Evolutionary conservation across 805 yeast species (phyloP).

Genomic region (Komagataella kurtzmanii): DNA sequence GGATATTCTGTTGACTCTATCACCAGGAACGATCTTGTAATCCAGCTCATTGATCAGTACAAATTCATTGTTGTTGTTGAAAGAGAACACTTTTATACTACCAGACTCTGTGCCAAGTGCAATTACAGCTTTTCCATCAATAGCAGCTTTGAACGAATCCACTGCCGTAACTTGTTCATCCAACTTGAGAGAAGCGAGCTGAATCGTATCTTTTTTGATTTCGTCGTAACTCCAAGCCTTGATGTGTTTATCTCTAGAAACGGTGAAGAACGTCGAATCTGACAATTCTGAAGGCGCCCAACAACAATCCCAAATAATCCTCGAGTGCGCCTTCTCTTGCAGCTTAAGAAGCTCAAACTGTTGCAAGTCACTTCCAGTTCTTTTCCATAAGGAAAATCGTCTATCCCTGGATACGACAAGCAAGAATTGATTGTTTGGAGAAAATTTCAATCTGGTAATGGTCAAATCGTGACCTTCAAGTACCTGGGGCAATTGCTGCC

Average conservation of each 20-base stretch:
- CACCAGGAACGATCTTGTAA: constrained; percentile 38
- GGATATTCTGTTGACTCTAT: constrained; percentile 43
- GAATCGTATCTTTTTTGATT: constrained; percentile 12
- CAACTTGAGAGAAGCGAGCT: constrained; percentile 29
- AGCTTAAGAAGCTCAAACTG: constrained; percentile 10
- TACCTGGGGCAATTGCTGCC: constrained; percentile 42
- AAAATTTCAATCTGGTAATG: constrained; percentile 69
- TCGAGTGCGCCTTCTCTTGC: constrained; percentile 65
- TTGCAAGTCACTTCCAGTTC: constrained; percentile 15
- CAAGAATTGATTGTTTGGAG: constrained; percentile 50
- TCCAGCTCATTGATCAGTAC: constrained; percentile 20
- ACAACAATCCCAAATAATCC: constrained; percentile 92
- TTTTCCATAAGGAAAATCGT: constrained; percentile 63
- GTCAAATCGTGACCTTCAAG: constrained; percentile 71
- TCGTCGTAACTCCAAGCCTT: constrained; percentile 46
- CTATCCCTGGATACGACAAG: constrained; percentile 85
- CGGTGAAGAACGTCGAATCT: constrained; percentile 54
- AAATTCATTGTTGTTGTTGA: constrained; percentile 17
- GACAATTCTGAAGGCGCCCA: constrained; percentile 53
- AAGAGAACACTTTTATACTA: constrained; percentile 28
- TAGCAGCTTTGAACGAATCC: constrained; percentile 26
- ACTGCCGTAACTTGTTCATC: constrained; percentile 55
- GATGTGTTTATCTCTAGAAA: constrained; percentile 69
- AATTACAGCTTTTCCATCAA: constrained; percentile 21
- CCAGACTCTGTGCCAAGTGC: constrained; percentile 71